Base-by-base conservation (phyloP, 2,329 filamentous ascomycete species). In the Cladosporium oxysporum region DNA sequence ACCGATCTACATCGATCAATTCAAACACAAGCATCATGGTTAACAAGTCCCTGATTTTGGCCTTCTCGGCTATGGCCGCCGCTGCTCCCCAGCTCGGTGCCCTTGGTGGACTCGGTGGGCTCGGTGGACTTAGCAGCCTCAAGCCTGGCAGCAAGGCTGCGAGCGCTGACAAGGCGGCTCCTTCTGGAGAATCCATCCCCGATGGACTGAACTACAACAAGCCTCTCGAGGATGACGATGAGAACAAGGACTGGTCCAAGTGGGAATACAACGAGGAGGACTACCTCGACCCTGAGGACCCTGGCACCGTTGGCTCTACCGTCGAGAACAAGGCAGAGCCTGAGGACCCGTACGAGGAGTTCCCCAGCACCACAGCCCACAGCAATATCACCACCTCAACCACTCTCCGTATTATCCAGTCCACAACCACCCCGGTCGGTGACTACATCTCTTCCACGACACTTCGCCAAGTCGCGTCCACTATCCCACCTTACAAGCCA, bases 131-230 rank as follows among this genome's bases (percentile, higher is more conserved):
- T 26, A 29, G 37, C 26, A 14, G 26, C 18, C 31, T 52, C 10
- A 49, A 49, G 44, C 21, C 60, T 28, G 60, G 49, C 16, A 49
- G 49, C 60, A 53, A 62, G 21, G 35, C 47, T 5, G 33, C 33
- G 16, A 47, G 57, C 23, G 29, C 49, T 18, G 50, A 21, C 33
- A 31, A 33, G 50, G 49, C 61, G 4, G 21, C 16, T 2, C 33
- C 35, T 29, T 44, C 57, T n/a, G 50, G 50, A 28, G 60, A 65
- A 29, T 26, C 35, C 1, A 47, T 49, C 10, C 47, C 50, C 26
- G 50, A 63, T 29, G 21, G 21, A 3, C 58, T 67, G 61, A 47
- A 63, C 16, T 65, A 70, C 37, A 65, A 59, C 23, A 66, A 64
- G 35, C 55, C 63, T 31, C 59, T 63, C 33, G 41, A 66, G 7